These are phyloP conservation scores for Trypanosomatidae sp. DNA, from an alignment of 208 protist genomes.

Conservation along the genomic window DNA sequence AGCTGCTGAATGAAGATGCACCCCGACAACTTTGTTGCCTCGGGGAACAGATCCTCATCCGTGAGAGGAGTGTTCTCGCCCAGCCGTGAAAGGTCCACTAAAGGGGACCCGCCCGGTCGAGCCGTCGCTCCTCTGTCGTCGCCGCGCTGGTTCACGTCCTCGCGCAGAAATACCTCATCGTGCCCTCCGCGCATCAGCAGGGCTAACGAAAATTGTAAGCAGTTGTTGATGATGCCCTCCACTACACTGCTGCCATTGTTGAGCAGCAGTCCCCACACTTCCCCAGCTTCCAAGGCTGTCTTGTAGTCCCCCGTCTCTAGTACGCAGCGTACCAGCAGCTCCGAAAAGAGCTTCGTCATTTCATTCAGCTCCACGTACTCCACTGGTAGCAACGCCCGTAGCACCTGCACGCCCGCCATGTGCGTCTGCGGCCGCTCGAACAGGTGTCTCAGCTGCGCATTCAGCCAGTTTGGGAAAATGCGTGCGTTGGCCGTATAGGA, in stretches of 20 bases:
- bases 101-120: neutral
- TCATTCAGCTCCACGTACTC: conserved; percentile 84
- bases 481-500: conserved; percentile 44
- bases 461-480: conserved; percentile 68
- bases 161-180: conserved; percentile 37
- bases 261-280: conserved; percentile 81
- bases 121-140: neutral
- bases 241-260: conserved; percentile 73
- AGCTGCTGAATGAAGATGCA: conserved; percentile 81
- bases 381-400: conserved; percentile 65
- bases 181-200: conserved; percentile 43
- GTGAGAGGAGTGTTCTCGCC: neutral
- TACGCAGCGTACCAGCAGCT: conserved; percentile 62
- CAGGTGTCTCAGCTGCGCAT: conserved; percentile 68
- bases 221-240: conserved; percentile 68
- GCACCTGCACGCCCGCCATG: conserved; percentile 61
- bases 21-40: conserved; percentile 58
- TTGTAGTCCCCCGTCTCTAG: conserved; percentile 45
- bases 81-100: conserved; percentile 4
- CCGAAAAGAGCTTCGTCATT: conserved; percentile 70
- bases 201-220: conserved; percentile 54
- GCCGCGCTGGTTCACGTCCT: conserved; percentile 4
- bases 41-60: conserved; percentile 24
- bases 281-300: conserved; percentile 50
- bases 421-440: conserved; percentile 65